Evolutionary conservation across 495 filamentous ascomycete genomes (phyloP), one percentile per base, ranked within the genome.

Genomic region (Trichoderma reesei): DNA sequence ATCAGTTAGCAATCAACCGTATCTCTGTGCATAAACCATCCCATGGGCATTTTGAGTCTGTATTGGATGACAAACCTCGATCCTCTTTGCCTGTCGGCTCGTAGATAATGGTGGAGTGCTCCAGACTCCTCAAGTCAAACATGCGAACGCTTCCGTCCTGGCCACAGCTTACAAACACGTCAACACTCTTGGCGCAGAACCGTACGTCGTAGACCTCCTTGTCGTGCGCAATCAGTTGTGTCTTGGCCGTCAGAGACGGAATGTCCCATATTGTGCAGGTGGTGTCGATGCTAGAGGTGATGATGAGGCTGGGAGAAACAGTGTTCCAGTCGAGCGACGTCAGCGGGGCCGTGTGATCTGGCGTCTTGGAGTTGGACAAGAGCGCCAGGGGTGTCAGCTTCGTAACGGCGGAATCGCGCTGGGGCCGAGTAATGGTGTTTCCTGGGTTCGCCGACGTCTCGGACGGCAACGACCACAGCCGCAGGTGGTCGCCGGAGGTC

Each of bases 261-360:
- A 99, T 99, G 70, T 99, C 94, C 94, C 94, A 99, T 64, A 99
- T 98, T n/a, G 94, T 99, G 76, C 94, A 99, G 1, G 94, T 99
- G 0, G 94, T 99, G 72, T 99, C 94, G 66, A 99, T 99, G 72
- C 93, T 97, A 3, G 90, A 96, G 0, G 94, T 99, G 66, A 99
- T 99, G 69, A 99, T 99, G 44, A 98, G 77, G 72, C 92, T 96
- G 4, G 94, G 94, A 5, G 90, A 94, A 51, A 98, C 86, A 5
- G 89, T 94, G 67, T 99, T 99, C 94, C 94, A 99, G 75, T 99
- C 94, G 34, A 99, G 79, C 9, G 91, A 95, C 3, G 94, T 99
- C 48, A 99, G 85, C 9, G 94, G 94, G 5, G 94, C 94, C 9
- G 94, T 98, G 71, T 98, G 96, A 69, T 98, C 95, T 10, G 94